Conservation (phyloP, 1,284 basidiomycete genomes). For the Pseudozyma thailandica region DNA sequence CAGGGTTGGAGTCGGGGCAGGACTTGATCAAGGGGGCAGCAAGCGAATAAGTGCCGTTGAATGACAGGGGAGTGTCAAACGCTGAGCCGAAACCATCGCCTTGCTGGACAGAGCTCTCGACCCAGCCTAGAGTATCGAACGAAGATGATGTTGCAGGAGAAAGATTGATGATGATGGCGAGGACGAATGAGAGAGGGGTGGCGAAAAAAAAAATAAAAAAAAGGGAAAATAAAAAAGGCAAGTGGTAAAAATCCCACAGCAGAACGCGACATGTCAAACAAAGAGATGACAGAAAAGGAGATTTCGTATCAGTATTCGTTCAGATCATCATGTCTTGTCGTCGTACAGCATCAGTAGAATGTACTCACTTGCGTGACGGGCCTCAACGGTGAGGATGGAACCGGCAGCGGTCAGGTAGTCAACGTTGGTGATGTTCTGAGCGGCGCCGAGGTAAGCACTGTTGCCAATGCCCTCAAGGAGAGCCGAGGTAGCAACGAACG, state of each 20-base stretch:
- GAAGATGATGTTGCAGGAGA: neutral
- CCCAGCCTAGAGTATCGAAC: slow-evolving; percentile 30
- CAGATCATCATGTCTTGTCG: neutral
- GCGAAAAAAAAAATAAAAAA: no score
- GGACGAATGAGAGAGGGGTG: neutral
- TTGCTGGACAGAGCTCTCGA: slow-evolving; percentile 42
- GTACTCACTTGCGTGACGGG: slow-evolving; percentile 35
- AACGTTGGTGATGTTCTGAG: slow-evolving; percentile 69
- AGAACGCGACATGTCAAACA: neutral
- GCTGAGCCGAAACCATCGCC: slow-evolving; percentile 48
- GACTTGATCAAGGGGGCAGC: slow-evolving; percentile 69
- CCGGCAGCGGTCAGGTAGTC: slow-evolving; percentile 53
- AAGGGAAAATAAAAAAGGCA: no score
- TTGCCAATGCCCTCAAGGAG: slow-evolving; percentile 74
- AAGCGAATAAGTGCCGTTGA: slow-evolving; percentile 69
- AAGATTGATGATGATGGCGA: neutral
- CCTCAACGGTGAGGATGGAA: slow-evolving; percentile 57
- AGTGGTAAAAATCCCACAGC: no score
- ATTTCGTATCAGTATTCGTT: neutral
- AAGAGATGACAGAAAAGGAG: no score
- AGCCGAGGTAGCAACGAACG: slow-evolving; percentile 73
- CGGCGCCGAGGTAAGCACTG: slow-evolving; percentile 73
- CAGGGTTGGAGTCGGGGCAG: slow-evolving; percentile 72
- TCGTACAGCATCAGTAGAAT: neutral
- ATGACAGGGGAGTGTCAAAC: slow-evolving; percentile 72